These are phyloP conservation scores for Simplicillium aogashimaense DNA, from an alignment of 2,329 filamentous ascomycete genomes.

Conservation along the genomic window DNA sequence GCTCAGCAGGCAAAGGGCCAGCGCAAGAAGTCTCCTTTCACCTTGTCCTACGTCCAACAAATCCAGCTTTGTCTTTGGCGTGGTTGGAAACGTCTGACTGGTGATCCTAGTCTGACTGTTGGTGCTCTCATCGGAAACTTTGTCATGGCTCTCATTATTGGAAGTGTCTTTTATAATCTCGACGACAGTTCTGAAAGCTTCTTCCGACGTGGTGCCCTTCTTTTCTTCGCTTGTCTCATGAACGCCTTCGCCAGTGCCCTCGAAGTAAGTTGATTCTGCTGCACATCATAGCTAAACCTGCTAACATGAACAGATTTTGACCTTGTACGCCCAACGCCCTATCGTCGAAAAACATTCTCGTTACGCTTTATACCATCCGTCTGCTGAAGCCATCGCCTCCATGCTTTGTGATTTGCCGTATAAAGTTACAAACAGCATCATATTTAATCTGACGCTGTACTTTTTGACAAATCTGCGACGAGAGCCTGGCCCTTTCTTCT, in stretches of 20 bases:
- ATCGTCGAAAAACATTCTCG: slow-evolving; percentile 86
- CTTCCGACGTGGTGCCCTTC: slow-evolving; percentile 65
- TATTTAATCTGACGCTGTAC: slow-evolving; percentile 74
- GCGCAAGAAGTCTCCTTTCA: slow-evolving; percentile 69
- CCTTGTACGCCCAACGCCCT: slow-evolving; percentile 77
- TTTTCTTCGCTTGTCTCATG: slow-evolving; percentile 83
- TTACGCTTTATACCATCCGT: slow-evolving; percentile 85
- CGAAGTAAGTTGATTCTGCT: slow-evolving; percentile 38
- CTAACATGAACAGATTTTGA: slow-evolving; percentile 51
- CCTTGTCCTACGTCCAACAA: slow-evolving; percentile 68
- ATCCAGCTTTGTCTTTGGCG: slow-evolving; percentile 70
- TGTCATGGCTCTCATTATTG: slow-evolving; percentile 65
- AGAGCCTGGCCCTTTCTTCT: slow-evolving; percentile 70
- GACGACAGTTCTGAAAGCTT: slow-evolving; percentile 57
- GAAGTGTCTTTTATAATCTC: slow-evolving; percentile 75
- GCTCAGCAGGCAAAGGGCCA: slow-evolving; percentile 46
- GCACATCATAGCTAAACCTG: slow-evolving; percentile 6
- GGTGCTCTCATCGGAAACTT: slow-evolving; percentile 63
- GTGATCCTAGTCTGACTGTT: slow-evolving; percentile 67
- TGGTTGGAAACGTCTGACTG: slow-evolving; percentile 65
- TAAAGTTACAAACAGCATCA: slow-evolving; percentile 55
- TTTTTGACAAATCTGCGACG: slow-evolving; percentile 78
- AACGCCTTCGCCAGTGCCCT: slow-evolving; percentile 76
- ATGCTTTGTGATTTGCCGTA: slow-evolving; percentile 83
- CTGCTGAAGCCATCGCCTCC: slow-evolving; percentile 76